Evolutionary conservation across 257 asterid species (phyloP).

Genomic region (Solanum piurae): DNA sequence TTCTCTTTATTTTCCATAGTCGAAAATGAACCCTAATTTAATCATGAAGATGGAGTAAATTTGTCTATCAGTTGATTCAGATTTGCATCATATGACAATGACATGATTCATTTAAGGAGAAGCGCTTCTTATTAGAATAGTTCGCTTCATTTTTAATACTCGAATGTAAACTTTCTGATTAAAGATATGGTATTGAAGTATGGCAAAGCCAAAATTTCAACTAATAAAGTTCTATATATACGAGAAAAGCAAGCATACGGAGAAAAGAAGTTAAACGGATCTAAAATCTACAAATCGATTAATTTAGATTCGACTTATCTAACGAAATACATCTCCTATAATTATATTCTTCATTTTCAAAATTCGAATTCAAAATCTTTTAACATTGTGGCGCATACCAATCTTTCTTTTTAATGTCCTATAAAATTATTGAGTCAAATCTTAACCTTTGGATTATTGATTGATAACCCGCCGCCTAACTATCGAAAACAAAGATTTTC

Average conservation of each 20-base stretch:
- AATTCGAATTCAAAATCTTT: neutral
- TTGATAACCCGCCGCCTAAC: neutral
- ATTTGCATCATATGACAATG: neutral
- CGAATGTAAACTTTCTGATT: neutral
- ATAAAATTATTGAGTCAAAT: conserved; percentile 3
- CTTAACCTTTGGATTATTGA: neutral
- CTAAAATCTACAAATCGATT: neutral
- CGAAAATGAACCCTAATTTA: neutral
- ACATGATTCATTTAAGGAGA: neutral
- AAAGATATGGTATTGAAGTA: neutral
- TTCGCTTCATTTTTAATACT: neutral
- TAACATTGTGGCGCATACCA: neutral
- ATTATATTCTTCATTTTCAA: neutral
- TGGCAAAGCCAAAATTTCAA: neutral
- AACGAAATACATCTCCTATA: neutral
- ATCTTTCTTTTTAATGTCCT: neutral
- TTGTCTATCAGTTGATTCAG: neutral
- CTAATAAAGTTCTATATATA: neutral
- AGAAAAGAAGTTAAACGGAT: neutral
- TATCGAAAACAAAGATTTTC: neutral
- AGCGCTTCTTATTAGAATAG: neutral
- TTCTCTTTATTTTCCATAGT: neutral
- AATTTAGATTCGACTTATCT: neutral
- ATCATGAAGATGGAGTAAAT: neutral
- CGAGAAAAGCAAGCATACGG: neutral